Conservation (phyloP, 2,329 filamentous ascomycete genomes). For the Botryotinia narcissicola region DNA sequence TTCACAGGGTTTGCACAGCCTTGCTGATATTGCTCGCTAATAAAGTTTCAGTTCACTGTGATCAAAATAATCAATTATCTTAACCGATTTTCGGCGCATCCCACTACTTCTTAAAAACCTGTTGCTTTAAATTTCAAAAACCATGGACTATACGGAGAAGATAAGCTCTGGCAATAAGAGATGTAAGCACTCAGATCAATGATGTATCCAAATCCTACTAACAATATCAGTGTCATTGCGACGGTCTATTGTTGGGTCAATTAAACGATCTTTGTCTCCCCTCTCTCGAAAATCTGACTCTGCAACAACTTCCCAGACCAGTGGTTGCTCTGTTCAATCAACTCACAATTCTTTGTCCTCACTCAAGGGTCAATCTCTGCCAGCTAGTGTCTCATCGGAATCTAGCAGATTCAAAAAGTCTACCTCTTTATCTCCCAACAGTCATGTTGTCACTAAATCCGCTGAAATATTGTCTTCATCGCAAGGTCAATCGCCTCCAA, state of each 20-base stretch:
- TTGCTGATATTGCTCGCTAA: neutral
- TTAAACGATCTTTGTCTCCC: conserved; percentile 14
- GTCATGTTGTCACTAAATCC: neutral
- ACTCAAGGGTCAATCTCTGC: neutral
- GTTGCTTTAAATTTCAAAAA: neutral
- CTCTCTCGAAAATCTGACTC: neutral
- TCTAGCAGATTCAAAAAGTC: conserved; percentile 1
- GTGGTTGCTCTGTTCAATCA: neutral
- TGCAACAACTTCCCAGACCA: neutral
- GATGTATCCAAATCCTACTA: neutral
- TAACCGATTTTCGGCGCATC: neutral
- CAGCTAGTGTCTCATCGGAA: neutral
- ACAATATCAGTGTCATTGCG: conserved; percentile 13
- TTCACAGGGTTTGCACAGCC: neutral
- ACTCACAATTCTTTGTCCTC: neutral
- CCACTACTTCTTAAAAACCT: neutral
- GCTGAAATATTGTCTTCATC: neutral
- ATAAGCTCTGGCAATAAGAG: conserved; percentile 2
- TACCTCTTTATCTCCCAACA: neutral
- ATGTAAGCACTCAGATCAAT: neutral
- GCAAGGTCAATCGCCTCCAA: neutral
- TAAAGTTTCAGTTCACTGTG: neutral
- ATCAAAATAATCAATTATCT: neutral
- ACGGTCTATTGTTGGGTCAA: conserved; percentile 18
- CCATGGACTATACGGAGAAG: neutral